These are phyloP conservation scores for Thraustochytrium striatum DNA, from an alignment of 352 stramenopile species.

Conservation along the genomic window DNA sequence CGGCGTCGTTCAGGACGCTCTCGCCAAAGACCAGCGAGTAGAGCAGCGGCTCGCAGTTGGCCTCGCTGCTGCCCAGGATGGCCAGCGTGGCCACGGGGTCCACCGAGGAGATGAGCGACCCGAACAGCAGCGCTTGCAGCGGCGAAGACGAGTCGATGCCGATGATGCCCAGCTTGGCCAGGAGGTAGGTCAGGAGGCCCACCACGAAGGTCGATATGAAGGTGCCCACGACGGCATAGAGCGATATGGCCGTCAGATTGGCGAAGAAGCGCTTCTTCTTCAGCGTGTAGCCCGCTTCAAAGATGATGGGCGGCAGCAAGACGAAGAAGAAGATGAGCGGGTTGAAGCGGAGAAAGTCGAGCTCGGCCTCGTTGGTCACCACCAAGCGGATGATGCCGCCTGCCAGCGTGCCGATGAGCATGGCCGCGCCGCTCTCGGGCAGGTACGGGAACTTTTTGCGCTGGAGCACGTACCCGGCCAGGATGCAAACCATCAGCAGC, in stretches of 20 bases:
- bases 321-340: constrained; percentile 92
- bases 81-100: constrained; percentile 92
- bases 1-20: constrained; percentile 92
- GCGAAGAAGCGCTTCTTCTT: constrained; percentile 74
- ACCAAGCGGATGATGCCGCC: constrained; percentile 69
- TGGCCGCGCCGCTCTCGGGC: constrained; percentile 62
- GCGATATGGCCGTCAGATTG: constrained; percentile 90
- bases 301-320: constrained; percentile 93
- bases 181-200: constrained; percentile 83
- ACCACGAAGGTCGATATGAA: constrained; percentile 93
- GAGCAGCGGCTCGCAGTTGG: constrained; percentile 72
- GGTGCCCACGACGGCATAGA: constrained; percentile 90
- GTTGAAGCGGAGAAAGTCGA: constrained; percentile 83
- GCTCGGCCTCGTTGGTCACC: constrained; percentile 68
- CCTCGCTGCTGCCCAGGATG: constrained; percentile 84
- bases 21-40: constrained; percentile 93
- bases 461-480: constrained; percentile 81
- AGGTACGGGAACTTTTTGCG: constrained; percentile 82
- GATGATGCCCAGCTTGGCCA: constrained; percentile 64
- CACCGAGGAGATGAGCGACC: constrained; percentile 85
- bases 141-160: constrained; percentile 82
- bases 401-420: constrained; percentile 54
- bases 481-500: constrained; percentile 78
- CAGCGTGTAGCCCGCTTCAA: constrained; percentile 90
- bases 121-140: constrained; percentile 88